Percentiles rank a stretch among this genome's conserved stretches.
Conservation (phyloP, 1,284 basidiomycete species). For the Coniferiporia weirii region DNA sequence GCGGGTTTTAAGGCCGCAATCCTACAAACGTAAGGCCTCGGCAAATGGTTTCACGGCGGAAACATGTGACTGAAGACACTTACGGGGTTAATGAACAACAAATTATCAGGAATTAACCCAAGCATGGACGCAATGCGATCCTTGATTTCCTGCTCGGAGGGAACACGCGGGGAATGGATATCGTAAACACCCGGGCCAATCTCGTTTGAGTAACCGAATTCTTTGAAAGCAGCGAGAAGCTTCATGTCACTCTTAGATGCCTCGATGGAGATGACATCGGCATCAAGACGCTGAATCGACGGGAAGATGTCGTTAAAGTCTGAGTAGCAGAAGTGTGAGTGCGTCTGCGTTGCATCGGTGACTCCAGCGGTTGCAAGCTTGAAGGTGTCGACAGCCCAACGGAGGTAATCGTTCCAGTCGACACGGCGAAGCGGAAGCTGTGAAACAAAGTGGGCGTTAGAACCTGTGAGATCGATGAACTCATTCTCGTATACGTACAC, state of each 20-base stretch:
- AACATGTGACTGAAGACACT: slow-evolving; percentile 34
- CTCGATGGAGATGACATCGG: slow-evolving; percentile 99
- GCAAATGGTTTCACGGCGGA: slow-evolving; percentile 14
- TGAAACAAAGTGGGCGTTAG: not conserved
- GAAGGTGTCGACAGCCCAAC: slow-evolving; percentile 98
- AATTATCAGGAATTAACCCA: slow-evolving; percentile 69
- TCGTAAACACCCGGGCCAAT: slow-evolving; percentile 99
- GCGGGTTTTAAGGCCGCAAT: slow-evolving; percentile 90
- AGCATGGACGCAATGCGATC: slow-evolving; percentile 87
- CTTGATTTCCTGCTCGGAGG: slow-evolving; percentile 90
- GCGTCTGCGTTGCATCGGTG: slow-evolving; percentile 86
- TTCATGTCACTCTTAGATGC: slow-evolving; percentile 98
- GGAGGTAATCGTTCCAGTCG: slow-evolving; percentile 94
- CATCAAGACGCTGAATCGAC: slow-evolving; percentile 95
- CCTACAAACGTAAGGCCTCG: slow-evolving; percentile 32
- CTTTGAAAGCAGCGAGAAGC: slow-evolving; percentile 92
- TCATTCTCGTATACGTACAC: slow-evolving; percentile 45
- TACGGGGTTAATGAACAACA: slow-evolving; percentile 93
- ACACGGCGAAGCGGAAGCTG: slow-evolving; percentile 87
- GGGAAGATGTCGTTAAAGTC: slow-evolving; percentile 98
- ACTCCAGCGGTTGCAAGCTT: slow-evolving; percentile 94
- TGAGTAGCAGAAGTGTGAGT: slow-evolving; percentile 98
- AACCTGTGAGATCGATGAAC: not conserved
- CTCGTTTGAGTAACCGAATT: slow-evolving; percentile 95
- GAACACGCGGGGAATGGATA: slow-evolving; percentile 99